These are phyloP conservation scores for Phyllosticta capitalensis DNA, from an alignment of 2,329 filamentous ascomycete genomes.

Conservation along the genomic window DNA sequence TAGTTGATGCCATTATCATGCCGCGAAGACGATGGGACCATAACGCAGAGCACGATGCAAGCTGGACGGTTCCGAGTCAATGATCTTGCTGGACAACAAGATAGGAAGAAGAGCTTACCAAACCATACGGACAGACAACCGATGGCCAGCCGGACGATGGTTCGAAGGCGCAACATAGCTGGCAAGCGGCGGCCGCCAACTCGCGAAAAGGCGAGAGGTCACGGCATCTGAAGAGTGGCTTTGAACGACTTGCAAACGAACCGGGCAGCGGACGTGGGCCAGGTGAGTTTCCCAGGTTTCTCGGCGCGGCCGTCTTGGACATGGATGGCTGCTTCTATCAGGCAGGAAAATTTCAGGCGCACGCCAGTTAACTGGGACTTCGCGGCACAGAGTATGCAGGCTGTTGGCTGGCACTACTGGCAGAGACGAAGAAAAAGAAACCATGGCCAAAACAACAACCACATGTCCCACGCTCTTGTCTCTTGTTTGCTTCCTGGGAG, in stretches of 20 bases:
- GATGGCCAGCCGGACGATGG: not conserved
- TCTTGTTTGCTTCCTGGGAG: not conserved
- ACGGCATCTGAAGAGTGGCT: not conserved
- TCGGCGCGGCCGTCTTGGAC: not conserved
- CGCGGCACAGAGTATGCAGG: not conserved
- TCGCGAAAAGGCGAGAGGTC: not conserved
- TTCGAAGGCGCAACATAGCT: not conserved
- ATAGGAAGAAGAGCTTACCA: not conserved
- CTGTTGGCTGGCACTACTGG: not conserved
- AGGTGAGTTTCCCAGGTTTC: not conserved
- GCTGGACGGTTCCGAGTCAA: not conserved
- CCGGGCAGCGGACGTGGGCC: not conserved
- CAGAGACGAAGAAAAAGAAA: not conserved
- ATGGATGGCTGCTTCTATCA: not conserved
- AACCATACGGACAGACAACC: not conserved
- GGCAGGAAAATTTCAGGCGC: not conserved
- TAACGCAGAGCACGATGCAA: not conserved
- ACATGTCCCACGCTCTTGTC: not conserved
- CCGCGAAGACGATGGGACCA: not conserved
- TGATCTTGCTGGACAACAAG: not conserved
- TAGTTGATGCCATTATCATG: constrained; percentile 2
- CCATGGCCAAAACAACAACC: not conserved
- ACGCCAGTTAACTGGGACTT: not conserved
- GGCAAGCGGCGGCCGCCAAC: not conserved
- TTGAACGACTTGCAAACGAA: not conserved